Base-by-base conservation (phyloP, 345 rosid species). In the Theobroma cacao region DNA sequence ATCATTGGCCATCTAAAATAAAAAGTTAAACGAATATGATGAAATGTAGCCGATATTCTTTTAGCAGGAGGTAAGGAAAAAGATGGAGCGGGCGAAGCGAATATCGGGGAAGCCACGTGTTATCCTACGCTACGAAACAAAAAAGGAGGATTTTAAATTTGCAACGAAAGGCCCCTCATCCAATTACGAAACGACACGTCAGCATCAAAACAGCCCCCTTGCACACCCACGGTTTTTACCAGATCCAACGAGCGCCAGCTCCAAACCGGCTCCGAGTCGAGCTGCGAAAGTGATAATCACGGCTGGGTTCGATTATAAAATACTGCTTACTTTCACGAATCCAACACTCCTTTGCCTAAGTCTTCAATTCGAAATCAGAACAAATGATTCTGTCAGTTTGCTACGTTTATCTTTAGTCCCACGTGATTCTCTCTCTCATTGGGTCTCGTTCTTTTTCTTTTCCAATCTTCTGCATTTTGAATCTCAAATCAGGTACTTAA, bases 401-500 rank as follows among this genome's bases (percentile, higher is more conserved):
- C 33, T 24, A 24, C 72, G 6, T 58, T 18, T 53, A 10, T 30
- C 41, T 56, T 33, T 55, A 28, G 13, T 67, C 30, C 30, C 45
- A 3, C 12, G 3, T 26, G 13, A 33, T 0, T 15, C 15, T 47
- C 66, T 50, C 36, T 22, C 30, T 64, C n/a, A n/a, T n/a, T n/a
- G n/a, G n/a, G n/a, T n/a, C n/a, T n/a, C n/a, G n/a, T 22, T 64
- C 61, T 33, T 30, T 33, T 75, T 61, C 55, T 5, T 47, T 40
- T 14, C 28, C 30, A 50, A 63, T 76, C 79, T 50, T 24, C 79
- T 63, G 17, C 72, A 50, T 64, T 34, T 52, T 76, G 61, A 64
- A 76, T 76, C 79, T 64, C 72, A 52, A 64, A 63, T 76, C 72
- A 45, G 79, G 63, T 64, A 15, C 2, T 38, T 50, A 7, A 48